Percentiles rank a stretch among this genome's conserved stretches.
Evolutionary conservation across 495 filamentous ascomycete species (phyloP).

Genomic region (Penicillium malachiteum): DNA sequence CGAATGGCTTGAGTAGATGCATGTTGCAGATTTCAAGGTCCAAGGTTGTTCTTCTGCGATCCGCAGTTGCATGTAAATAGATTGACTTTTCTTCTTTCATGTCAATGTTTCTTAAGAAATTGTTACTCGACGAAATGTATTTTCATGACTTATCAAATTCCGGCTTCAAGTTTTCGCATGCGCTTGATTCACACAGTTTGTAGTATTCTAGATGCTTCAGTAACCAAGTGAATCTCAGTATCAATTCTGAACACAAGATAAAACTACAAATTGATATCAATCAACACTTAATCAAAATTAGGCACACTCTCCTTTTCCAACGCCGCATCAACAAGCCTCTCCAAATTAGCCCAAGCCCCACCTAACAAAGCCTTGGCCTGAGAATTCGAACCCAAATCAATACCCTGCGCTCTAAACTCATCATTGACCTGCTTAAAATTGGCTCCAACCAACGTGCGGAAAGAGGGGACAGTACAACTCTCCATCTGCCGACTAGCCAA

Average conservation of each 20-base stretch:
- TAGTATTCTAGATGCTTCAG: too few relatives aligned
- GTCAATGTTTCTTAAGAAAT: not conserved
- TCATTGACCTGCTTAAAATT: slow-evolving; percentile 34
- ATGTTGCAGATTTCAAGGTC: not conserved
- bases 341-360: slow-evolving; percentile 40
- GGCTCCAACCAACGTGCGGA: slow-evolving; percentile 29
- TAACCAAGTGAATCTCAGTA: too few relatives aligned
- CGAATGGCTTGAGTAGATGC: not conserved
- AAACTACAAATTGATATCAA: slow-evolving; percentile 3
- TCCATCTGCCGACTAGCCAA: slow-evolving; percentile 38
- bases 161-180: too few relatives aligned
- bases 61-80: not conserved
- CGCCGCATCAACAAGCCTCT: slow-evolving; percentile 25
- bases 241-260: not conserved
- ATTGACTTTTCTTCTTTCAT: not conserved
- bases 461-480: slow-evolving; percentile 38
- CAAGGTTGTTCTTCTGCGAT: not conserved
- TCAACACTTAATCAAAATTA: too few relatives aligned
- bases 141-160: not conserved
- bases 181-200: too few relatives aligned
- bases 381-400: slow-evolving; percentile 26
- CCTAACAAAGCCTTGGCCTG: slow-evolving; percentile 21
- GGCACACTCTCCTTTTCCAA: slow-evolving; percentile 18
- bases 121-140: not conserved
- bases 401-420: slow-evolving; percentile 29